phyloP scores from a whole-genome alignment of 75 land plant genomes.

The Cunninghamia lanceolata region DNA sequence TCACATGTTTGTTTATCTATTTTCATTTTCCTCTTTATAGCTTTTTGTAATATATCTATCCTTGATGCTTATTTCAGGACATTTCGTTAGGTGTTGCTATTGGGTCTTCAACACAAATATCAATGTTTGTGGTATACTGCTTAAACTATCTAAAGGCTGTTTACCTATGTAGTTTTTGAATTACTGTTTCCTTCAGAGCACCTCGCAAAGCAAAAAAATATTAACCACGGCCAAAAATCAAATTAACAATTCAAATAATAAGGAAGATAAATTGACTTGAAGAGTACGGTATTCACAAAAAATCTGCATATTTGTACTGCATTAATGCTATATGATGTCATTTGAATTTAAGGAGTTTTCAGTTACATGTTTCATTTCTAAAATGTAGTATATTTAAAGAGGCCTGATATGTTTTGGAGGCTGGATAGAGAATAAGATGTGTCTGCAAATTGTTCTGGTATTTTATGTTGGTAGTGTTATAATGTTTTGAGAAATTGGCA shows the following conservation, averaged over 20 bases:
- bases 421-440: not conserved
- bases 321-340: not conserved
- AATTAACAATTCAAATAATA: too few relatives aligned
- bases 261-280: not conserved
- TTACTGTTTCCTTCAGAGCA: too few relatives aligned
- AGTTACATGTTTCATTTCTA: not conserved
- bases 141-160: not conserved
- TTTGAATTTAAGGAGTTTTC: not conserved
- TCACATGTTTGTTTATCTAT: not conserved
- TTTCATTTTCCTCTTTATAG: not conserved
- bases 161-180: not conserved
- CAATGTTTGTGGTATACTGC: slow-evolving; percentile 52
- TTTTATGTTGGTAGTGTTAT: not conserved
- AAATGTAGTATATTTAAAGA: not conserved
- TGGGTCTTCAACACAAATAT: slow-evolving; percentile 74
- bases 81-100: slow-evolving; percentile 70
- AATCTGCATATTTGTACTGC: not conserved
- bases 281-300: not conserved
- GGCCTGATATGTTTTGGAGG: not conserved
- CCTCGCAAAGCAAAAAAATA: too few relatives aligned
- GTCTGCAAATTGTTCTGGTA: not conserved
- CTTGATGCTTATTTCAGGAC: slow-evolving; percentile 31
- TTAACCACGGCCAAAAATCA: too few relatives aligned
- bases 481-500: not conserved
- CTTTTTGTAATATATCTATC: not conserved